These are phyloP conservation scores for Syzygium aromaticum DNA, from an alignment of 345 rosid genomes.

Conservation along the genomic window DNA sequence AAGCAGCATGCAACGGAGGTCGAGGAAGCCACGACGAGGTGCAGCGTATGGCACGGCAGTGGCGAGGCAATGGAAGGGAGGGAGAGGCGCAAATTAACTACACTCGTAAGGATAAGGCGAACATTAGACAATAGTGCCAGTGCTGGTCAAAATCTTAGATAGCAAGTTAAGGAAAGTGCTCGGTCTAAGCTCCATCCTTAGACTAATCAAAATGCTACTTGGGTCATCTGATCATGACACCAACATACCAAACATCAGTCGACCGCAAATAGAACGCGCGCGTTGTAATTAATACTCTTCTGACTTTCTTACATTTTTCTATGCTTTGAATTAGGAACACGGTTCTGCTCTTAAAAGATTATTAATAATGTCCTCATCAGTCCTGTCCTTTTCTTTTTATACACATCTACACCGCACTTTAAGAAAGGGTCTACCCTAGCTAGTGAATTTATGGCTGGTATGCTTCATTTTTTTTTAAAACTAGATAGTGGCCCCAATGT, in stretches of 20 bases:
- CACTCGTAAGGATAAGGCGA: not conserved
- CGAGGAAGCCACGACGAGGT: not conserved
- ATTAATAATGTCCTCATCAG: not conserved
- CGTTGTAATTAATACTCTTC: not conserved
- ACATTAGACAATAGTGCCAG: not conserved
- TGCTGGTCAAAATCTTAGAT: not conserved
- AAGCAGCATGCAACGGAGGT: not conserved
- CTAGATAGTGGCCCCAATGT: not conserved
- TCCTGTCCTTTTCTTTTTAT: not conserved
- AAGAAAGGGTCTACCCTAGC: not conserved
- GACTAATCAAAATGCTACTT: not conserved
- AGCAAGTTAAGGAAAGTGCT: not conserved
- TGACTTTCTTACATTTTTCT: not conserved
- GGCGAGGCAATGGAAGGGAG: not conserved
- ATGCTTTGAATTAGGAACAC: not conserved
- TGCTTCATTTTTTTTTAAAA: not conserved
- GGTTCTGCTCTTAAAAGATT: not conserved
- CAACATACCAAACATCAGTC: not conserved
- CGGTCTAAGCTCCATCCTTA: not conserved
- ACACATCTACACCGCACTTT: not conserved
- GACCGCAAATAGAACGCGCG: not conserved
- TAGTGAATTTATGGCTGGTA: not conserved
- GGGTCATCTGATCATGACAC: not conserved
- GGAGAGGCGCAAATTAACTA: not conserved
- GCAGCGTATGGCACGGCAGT: not conserved